A percentile compares a stretch with the other conserved stretches of the same genome.
Conservation (phyloP, 805 yeast genomes). For the Cyberlindnera mississippiensis region DNA sequence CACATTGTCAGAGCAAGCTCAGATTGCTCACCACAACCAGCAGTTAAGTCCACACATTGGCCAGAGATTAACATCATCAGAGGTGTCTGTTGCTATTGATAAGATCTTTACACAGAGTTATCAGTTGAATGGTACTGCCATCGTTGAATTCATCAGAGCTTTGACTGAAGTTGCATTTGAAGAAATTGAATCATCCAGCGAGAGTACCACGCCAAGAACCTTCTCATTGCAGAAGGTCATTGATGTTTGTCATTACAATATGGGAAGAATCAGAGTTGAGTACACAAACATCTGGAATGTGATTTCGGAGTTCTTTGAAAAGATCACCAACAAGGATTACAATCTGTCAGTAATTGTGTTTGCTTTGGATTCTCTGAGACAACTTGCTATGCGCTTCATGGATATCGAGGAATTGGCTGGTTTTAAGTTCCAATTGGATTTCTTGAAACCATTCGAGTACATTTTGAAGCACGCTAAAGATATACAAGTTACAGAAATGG, state of each 20-base stretch:
- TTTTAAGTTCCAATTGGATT: conserved; percentile 93
- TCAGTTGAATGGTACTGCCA: conserved; percentile 74
- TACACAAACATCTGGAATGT: conserved; percentile 96
- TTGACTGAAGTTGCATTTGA: conserved; percentile 82
- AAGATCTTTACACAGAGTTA: conserved; percentile 82
- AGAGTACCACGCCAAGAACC: conserved; percentile 79
- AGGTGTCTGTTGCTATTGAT: conserved; percentile 76
- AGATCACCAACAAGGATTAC: conserved; percentile 68
- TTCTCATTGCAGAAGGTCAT: conserved; percentile 93
- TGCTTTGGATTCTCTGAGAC: conserved; percentile 92
- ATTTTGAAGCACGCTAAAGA: conserved; percentile 66
- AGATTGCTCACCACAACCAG: conserved; percentile 68
- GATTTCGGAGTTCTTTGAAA: conserved; percentile 85
- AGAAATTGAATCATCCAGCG: conserved; percentile 86
- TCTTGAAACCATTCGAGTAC: conserved; percentile 84
- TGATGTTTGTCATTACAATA: conserved; percentile 95
- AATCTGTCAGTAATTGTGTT: conserved; percentile 77
- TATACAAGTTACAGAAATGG: conserved; percentile 78
- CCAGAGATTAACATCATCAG: conserved; percentile 55
- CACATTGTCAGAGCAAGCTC: conserved; percentile 63
- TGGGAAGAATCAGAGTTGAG: conserved; percentile 92
- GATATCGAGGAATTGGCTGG: conserved; percentile 93
- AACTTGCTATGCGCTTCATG: conserved; percentile 85
- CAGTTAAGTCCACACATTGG: conserved; percentile 58
- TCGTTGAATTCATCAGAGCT: conserved; percentile 82